A percentile compares a stretch with the other conserved stretches of the same genome.
Evolutionary conservation across 768 basidiomycete species (phyloP).

Genomic region (Podaxis sp.): DNA sequence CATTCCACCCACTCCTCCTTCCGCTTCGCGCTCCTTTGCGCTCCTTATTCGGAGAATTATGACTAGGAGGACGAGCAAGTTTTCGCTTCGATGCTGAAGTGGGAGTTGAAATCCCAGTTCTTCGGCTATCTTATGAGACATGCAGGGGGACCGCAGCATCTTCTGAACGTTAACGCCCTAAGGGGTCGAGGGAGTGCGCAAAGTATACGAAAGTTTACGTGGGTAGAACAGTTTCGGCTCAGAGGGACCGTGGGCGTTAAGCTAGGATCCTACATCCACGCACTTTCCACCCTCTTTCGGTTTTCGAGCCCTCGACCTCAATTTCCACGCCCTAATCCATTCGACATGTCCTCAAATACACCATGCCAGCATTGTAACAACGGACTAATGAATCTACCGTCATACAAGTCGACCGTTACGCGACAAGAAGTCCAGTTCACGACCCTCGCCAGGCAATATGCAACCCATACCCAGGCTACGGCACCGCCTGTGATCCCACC

Average conservation of each 20-base stretch:
- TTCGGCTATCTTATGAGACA: background rate
- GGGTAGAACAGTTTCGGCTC: no score
- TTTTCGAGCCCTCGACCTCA: no score
- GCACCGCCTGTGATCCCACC: background rate
- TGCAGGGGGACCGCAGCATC: background rate
- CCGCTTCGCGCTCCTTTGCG: background rate
- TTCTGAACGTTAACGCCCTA: no score
- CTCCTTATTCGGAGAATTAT: background rate
- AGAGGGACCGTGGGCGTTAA: no score
- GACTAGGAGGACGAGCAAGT: background rate
- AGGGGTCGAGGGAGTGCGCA: no score
- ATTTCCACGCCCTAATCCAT: no score
- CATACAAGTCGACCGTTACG: background rate
- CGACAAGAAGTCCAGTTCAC: background rate
- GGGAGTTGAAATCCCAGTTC: background rate
- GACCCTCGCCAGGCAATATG: background rate
- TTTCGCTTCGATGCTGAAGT: background rate
- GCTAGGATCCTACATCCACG: no score
- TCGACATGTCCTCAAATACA: no score
- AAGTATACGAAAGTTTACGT: no score
- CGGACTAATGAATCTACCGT: background rate
- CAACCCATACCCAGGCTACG: background rate
- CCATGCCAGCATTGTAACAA: background rate
- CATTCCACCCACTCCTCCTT: background rate
- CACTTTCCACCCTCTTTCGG: no score